A percentile compares a stretch with the other conserved stretches of the same genome.
Evolutionary conservation across 139 green algal genomes (phyloP).

Genomic region (Haematococcus lacustris): DNA sequence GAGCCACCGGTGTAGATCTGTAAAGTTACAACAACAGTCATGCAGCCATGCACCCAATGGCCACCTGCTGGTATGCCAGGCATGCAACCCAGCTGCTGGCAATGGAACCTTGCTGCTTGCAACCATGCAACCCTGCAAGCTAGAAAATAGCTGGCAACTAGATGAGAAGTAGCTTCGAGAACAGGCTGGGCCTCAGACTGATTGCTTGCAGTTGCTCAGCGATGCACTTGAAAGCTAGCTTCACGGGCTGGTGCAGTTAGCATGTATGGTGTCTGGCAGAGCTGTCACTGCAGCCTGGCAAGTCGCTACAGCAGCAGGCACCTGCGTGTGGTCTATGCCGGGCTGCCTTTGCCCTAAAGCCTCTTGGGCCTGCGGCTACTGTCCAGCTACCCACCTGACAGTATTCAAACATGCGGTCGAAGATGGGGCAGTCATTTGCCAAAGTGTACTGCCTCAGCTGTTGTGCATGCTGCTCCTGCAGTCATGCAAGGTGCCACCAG

Average conservation of each 20-base stretch:
- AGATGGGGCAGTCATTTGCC: slow-evolving; percentile 90
- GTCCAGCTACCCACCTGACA: too few species aligned
- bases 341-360: too few species aligned
- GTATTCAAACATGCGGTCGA: slow-evolving; percentile 87
- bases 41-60: too few species aligned
- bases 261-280: too few species aligned
- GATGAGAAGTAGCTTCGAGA: too few species aligned
- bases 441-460: slow-evolving; percentile 61
- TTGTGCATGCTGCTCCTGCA: not conserved
- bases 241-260: too few species aligned
- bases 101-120: not conserved
- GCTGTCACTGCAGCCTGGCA: too few species aligned
- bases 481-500: too few species aligned
- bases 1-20: slow-evolving; percentile 78
- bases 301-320: not conserved
- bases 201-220: not conserved
- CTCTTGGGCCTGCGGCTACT: too few species aligned
- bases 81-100: not conserved
- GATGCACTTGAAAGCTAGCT: not conserved
- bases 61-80: slow-evolving; percentile 9
- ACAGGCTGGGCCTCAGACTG: not conserved
- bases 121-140: not conserved
- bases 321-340: too few species aligned
- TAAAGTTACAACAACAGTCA: too few species aligned
- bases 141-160: too few species aligned